phyloP scores from a whole-genome alignment of 306 rosid species.

The Gastrolobium bilobum region DNA sequence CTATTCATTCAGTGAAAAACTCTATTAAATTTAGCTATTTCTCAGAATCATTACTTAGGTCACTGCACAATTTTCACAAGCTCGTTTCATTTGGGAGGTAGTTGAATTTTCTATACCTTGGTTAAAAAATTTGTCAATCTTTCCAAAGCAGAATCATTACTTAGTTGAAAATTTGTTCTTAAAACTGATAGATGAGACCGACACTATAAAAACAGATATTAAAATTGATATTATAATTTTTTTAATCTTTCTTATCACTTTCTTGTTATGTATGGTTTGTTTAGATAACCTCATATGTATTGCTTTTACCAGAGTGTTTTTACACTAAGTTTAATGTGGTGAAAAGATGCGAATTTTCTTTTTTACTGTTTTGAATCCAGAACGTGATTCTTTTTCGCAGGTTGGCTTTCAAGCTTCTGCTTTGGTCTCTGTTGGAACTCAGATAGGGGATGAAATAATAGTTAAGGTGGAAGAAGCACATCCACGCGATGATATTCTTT shows the following conservation, averaged over 20 bases:
- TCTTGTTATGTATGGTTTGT: slow-evolving; percentile 16
- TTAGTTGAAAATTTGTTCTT: not conserved
- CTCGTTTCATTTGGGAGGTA: not conserved
- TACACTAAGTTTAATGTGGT: slow-evolving; percentile 15
- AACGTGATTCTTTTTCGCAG: slow-evolving; percentile 60
- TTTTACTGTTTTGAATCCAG: slow-evolving; percentile 13
- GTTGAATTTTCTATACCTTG: not conserved
- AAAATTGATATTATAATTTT: slow-evolving; percentile 3
- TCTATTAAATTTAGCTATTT: slow-evolving; percentile 8
- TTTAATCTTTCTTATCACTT: slow-evolving; percentile 12
- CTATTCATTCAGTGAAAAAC: not conserved
- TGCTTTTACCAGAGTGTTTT: not conserved
- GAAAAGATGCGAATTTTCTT: not conserved
- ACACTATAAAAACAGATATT: slow-evolving; percentile 21
- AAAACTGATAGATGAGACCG: not conserved
- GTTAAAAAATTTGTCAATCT: not conserved
- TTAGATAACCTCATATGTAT: not conserved
- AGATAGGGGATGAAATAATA: slow-evolving; percentile 82
- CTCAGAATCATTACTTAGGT: not conserved
- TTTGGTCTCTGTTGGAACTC: slow-evolving; percentile 78
- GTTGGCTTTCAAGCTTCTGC: slow-evolving; percentile 87
- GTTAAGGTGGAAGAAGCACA: slow-evolving; percentile 86
- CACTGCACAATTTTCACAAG: not conserved
- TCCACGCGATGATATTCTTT: slow-evolving; percentile 87
- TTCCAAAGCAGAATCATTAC: no score